Base-by-base conservation (phyloP, 257 asterid genomes). In the Salvia hispanica region DNA sequence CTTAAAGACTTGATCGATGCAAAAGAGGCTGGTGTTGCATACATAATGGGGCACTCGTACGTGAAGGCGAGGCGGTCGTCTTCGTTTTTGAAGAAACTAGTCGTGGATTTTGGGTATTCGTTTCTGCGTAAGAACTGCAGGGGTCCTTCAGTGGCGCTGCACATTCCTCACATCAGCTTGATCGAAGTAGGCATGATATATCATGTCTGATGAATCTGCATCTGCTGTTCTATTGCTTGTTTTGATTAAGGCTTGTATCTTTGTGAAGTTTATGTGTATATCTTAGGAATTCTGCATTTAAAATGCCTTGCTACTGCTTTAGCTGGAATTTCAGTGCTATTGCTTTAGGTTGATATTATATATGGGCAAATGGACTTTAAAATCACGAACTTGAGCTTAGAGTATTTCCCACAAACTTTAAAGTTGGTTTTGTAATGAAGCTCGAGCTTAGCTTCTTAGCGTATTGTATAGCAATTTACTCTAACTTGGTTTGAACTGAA, bases 141-240 rank as follows among this genome's bases (percentile, higher is more conserved):
- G 82, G 98, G 99, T 21, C 99, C 99, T 15, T 70, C 91, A 0
- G 99, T 93, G 76, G 94, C 90, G 4, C 96, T 93, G 45, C 84
- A 90, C 80, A 90, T 93, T 71, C 96, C 97, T 21, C 99, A 90
- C 78, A 88, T 90, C 47, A 90, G 97, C 88, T 90, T 90, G 53
- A 90, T 88, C 47, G 99, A 93, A 78, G 97, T 93, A 58, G 97
- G 96, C 61, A 90, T 90, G 99, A 90, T 93, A 64, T 90, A 90
- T 73, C 84, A 88, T 69, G 97, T 92, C 74, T 91, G 81, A 74
- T 40, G 47, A 15, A 36, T 11, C 12, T 15, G 56, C 11, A 36
- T 11, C 12, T 15, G 56, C 11, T 50, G 56, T 2, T 50, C 7
- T 16, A 18, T 51, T 51, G 10, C 31, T 16, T 47, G 21, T 3